Conservation (phyloP, 2,329 filamentous ascomycete species). For the Fusarium miscanthi region DNA sequence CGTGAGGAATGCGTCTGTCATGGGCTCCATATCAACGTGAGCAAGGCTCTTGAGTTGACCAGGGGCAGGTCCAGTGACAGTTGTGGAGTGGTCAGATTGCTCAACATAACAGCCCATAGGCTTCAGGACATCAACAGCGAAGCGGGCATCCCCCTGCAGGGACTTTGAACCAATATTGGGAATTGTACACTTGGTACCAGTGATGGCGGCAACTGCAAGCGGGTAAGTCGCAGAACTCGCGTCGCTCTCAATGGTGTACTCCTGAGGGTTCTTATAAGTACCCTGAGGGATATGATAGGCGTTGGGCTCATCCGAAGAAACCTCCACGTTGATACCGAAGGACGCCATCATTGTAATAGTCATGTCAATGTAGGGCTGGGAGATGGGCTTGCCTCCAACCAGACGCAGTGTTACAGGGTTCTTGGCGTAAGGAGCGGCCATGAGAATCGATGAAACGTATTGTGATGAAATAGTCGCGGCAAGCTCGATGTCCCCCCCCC, state of each 20-base stretch:
- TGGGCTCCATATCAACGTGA: conserved; percentile 97
- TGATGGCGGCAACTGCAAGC: conserved; percentile 92
- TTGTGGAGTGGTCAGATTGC: conserved; percentile 87
- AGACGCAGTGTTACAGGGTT: conserved; percentile 89
- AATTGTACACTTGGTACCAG: conserved; percentile 93
- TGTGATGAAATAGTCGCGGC: conserved; percentile 98
- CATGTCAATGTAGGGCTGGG: conserved; percentile 98
- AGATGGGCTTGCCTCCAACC: conserved; percentile 97
- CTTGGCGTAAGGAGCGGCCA: conserved; percentile 97
- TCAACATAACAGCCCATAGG: conserved; percentile 95
- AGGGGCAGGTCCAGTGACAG: conserved; percentile 85
- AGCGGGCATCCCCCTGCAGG: conserved; percentile 93
- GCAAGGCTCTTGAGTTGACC: conserved; percentile 80
- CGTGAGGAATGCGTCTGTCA: conserved; percentile 98
- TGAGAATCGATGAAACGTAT: conserved; percentile 95
- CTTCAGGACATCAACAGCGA: conserved; percentile 87
- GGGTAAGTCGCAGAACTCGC: conserved; percentile 98
- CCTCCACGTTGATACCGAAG: conserved; percentile 85
- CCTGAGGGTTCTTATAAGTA: conserved; percentile 81
- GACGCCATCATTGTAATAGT: conserved; percentile 96
- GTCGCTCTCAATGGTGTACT: conserved; percentile 95
- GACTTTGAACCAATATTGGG: conserved; percentile 95
- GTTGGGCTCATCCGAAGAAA: conserved; percentile 81
- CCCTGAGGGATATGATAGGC: conserved; percentile 95
- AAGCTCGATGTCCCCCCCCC: conserved; percentile 88